A percentile compares a stretch with the other conserved stretches of the same genome.
These are phyloP conservation scores for Brasenia schreberi DNA, from an alignment of 164 flowering plant genomes.

Conservation along the genomic window DNA sequence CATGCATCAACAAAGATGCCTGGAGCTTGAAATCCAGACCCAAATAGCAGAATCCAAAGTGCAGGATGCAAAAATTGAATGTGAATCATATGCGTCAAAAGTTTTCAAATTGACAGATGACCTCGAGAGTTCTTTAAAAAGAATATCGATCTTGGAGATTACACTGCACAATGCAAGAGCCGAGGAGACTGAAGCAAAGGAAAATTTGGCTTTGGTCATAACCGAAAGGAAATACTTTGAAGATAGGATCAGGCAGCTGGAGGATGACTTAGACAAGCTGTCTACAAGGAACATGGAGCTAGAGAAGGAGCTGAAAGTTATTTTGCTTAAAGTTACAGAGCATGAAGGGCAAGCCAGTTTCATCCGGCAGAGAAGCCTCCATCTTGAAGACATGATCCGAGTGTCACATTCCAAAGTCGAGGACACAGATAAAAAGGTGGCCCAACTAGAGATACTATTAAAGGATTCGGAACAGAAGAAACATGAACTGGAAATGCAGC, in stretches of 20 bases:
- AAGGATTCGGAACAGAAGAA: conserved; percentile 55
- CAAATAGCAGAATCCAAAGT: conserved; percentile 36
- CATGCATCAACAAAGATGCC: conserved; percentile 40
- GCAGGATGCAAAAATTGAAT: conserved; percentile 46
- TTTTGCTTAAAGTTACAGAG: conserved; percentile 33
- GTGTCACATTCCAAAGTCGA: conserved; percentile 52
- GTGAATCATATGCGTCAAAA: conserved; percentile 26
- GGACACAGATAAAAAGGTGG: conserved; percentile 41
- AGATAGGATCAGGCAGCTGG: neutral
- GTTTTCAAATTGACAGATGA: conserved; percentile 44
- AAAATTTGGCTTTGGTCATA: conserved; percentile 3
- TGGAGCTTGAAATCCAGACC: conserved; percentile 48
- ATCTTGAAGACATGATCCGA: conserved; percentile 65
- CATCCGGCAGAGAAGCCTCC: conserved; percentile 51
- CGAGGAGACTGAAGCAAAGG: conserved; percentile 51
- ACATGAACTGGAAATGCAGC: conserved; percentile 72
- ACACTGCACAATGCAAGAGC: conserved; percentile 40
- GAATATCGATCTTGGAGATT: conserved; percentile 46
- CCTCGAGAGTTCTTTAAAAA: conserved; percentile 41
- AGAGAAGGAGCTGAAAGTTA: conserved; percentile 14
- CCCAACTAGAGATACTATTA: conserved; percentile 56
- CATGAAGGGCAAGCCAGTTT: conserved; percentile 53
- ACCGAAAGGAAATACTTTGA: conserved; percentile 8
- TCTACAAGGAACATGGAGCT: neutral
- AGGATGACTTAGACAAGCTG: neutral